These are phyloP conservation scores for Phytophthora macrochlamydospora DNA, from an alignment of 352 stramenopile species.

Conservation along the genomic window DNA sequence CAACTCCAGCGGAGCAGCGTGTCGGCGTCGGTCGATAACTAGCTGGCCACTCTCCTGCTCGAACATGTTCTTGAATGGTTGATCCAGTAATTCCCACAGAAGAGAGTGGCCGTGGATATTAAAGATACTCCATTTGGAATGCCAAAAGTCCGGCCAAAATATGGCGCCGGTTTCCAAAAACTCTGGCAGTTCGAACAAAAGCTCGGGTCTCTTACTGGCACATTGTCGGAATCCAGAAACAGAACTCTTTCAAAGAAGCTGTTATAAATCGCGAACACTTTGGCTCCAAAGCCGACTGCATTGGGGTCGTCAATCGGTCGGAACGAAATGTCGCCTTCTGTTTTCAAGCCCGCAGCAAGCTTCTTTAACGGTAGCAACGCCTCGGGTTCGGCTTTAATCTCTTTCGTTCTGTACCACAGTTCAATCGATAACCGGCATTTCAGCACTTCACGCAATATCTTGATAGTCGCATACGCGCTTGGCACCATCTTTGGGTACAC, in stretches of 20 bases:
- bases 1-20: slow-evolving; percentile 34
- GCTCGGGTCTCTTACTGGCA: slow-evolving; percentile 56
- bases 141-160: slow-evolving; percentile 83
- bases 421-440: slow-evolving; percentile 55
- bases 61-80: slow-evolving; percentile 63
- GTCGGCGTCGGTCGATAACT: slow-evolving; percentile 49
- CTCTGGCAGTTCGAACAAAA: slow-evolving; percentile 55
- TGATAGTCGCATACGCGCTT: slow-evolving; percentile 48
- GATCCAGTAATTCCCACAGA: slow-evolving; percentile 57
- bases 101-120: slow-evolving; percentile 59
- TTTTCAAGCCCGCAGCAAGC: slow-evolving; percentile 7
- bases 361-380: slow-evolving; percentile 22
- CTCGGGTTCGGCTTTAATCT: slow-evolving; percentile 30
- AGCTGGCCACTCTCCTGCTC: slow-evolving; percentile 75
- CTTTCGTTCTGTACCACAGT: slow-evolving; percentile 48
- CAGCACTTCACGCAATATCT: slow-evolving; percentile 33
- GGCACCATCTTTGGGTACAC: slow-evolving; percentile 60
- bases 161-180: slow-evolving; percentile 52
- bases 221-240: slow-evolving; percentile 71
- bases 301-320: slow-evolving; percentile 35
- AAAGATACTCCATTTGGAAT: slow-evolving; percentile 62
- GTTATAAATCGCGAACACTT: slow-evolving; percentile 58
- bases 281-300: slow-evolving; percentile 52
- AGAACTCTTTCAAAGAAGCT: slow-evolving; percentile 52
- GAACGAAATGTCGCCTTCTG: slow-evolving; percentile 20